Percentiles rank a stretch among this genome's conserved stretches.
These are phyloP conservation scores for Epichloe sibirici DNA, from an alignment of 2,329 filamentous ascomycete species.

Conservation along the genomic window DNA sequence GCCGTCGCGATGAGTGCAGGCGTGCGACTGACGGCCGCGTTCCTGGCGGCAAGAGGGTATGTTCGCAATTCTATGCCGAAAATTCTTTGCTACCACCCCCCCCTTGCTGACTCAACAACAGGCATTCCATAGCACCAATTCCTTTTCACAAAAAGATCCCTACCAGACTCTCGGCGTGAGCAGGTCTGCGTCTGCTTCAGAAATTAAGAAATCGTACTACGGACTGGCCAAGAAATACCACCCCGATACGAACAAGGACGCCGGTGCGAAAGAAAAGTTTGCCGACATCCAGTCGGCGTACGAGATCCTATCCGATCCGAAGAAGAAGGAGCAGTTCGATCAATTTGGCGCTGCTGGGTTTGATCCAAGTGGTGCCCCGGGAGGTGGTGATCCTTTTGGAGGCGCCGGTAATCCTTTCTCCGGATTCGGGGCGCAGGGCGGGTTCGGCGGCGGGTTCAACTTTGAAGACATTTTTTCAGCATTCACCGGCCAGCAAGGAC, in stretches of 20 bases:
- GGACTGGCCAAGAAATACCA: conserved; percentile 95
- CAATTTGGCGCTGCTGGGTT: conserved; percentile 83
- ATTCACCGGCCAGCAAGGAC: conserved; percentile 49
- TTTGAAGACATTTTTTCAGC: conserved; percentile 93
- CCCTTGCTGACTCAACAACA: conserved; percentile 14
- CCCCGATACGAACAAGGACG: conserved; percentile 94
- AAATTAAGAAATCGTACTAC: conserved; percentile 99
- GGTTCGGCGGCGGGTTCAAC: conserved; percentile 75
- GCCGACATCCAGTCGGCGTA: conserved; percentile 87
- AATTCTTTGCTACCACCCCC: not conserved
- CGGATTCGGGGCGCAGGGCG: conserved; percentile 39
- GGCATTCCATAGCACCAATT: conserved; percentile 49
- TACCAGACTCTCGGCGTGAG: conserved; percentile 77
- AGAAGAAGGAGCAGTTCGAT: conserved; percentile 89
- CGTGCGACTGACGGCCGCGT: conserved; percentile 8
- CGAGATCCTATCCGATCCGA: conserved; percentile 80
- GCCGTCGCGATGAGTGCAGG: conserved; percentile 11
- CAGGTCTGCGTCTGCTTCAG: conserved; percentile 66
- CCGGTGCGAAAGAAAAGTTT: conserved; percentile 88
- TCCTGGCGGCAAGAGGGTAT: conserved; percentile 19
- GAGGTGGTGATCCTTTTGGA: conserved; percentile 47
- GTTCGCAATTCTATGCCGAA: not conserved
- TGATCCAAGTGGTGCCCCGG: conserved; percentile 58
- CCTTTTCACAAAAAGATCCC: conserved; percentile 56
- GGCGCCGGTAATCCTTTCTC: conserved; percentile 54